Conservation (phyloP, 2,329 filamentous ascomycete genomes). For the Blumeria graminis region DNA sequence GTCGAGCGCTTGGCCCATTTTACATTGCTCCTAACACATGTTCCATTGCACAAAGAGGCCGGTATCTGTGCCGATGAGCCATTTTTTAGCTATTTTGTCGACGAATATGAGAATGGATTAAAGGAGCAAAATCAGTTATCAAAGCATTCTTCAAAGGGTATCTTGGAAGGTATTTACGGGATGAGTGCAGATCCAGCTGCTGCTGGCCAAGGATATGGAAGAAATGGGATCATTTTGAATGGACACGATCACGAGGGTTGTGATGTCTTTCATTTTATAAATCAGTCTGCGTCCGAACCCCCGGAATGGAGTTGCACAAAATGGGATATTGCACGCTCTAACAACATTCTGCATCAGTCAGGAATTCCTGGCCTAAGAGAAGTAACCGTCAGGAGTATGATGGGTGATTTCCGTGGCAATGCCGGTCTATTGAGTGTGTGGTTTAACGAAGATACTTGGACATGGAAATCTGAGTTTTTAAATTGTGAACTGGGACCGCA, state of each 20-base stretch:
- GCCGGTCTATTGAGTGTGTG: conserved; percentile 70
- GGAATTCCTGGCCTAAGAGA: conserved; percentile 48
- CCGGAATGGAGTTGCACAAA: conserved; percentile 18
- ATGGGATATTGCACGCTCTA: conserved; percentile 22
- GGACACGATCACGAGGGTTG: conserved; percentile 93
- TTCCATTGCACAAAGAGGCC: conserved; percentile 63
- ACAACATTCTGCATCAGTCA: conserved; percentile 19
- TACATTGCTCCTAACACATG: conserved; percentile 74
- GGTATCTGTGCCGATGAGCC: conserved; percentile 71
- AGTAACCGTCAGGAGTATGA: conserved; percentile 91
- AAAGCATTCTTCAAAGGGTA: conserved; percentile 40
- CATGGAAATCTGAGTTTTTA: conserved; percentile 64
- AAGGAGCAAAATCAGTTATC: conserved; percentile 84
- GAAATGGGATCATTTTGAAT: conserved; percentile 60
- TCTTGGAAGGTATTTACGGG: conserved; percentile 70
- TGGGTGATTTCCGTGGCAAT: conserved; percentile 88
- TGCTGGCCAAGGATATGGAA: conserved; percentile 35
- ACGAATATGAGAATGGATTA: conserved; percentile 43
- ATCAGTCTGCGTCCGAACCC: conserved; percentile 24
- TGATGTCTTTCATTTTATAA: conserved; percentile 64
- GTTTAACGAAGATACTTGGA: conserved; percentile 50
- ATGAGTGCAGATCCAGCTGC: conserved; percentile 38
- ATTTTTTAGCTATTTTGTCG: conserved; percentile 52
- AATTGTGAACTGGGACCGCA: conserved; percentile 63
- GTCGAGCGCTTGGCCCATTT: conserved; percentile 41